A percentile compares a stretch with the other conserved stretches of the same genome.
These are phyloP conservation scores for Suillus subalutaceus DNA, from an alignment of 768 basidiomycete species.

Conservation along the genomic window DNA sequence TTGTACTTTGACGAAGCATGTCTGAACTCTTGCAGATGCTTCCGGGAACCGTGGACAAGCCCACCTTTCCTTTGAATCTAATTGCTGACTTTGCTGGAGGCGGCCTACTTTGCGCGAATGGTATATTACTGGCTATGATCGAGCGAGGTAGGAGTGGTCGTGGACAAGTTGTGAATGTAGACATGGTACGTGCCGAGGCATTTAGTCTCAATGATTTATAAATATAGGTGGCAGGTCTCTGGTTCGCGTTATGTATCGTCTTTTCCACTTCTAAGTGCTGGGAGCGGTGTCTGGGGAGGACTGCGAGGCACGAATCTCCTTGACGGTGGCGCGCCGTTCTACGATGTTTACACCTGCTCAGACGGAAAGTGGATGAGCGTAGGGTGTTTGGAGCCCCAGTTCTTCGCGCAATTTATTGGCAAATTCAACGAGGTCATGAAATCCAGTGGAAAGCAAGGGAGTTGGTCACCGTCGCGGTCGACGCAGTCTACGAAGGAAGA, in stretches of 20 bases:
- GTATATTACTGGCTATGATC: conserved; percentile 74
- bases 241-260: conserved; percentile 78
- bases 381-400: conserved; percentile 74
- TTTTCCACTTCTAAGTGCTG: conserved; percentile 60
- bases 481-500: conserved; percentile 48
- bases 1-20: neutral
- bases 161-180: conserved; percentile 73
- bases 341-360: conserved; percentile 70
- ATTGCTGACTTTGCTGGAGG: conserved; percentile 86
- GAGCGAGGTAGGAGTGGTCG: conserved; percentile 65
- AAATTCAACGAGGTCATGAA: conserved; percentile 55
- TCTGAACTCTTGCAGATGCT: conserved; percentile 51
- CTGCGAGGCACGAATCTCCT: conserved; percentile 61
- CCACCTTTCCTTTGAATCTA: conserved; percentile 73
- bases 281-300: conserved; percentile 38
- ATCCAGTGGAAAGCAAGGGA: conserved; percentile 38
- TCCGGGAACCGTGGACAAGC: conserved; percentile 64
- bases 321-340: conserved; percentile 82
- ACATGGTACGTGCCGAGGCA: conserved; percentile 59
- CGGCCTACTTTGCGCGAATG: conserved; percentile 69
- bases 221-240: conserved; percentile 56
- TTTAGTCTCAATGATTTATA: neutral
- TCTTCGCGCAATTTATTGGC: conserved; percentile 65
- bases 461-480: conserved; percentile 57
- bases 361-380: conserved; percentile 79